These are phyloP conservation scores for Penicillium tannophilum DNA, from an alignment of 495 filamentous ascomycete species.

Conservation along the genomic window DNA sequence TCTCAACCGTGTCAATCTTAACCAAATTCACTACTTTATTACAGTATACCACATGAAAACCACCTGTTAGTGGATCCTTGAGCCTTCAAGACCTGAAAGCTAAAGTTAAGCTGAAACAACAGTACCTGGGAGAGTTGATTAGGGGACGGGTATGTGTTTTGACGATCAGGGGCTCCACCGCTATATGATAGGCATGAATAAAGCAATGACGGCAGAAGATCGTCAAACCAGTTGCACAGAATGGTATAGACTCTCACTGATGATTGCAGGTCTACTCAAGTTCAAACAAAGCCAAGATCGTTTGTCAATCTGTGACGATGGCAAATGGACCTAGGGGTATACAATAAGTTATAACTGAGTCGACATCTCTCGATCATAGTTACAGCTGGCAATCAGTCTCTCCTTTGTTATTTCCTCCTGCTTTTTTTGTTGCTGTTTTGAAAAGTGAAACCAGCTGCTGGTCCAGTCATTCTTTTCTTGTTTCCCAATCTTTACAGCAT, in stretches of 20 bases:
- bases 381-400: not conserved
- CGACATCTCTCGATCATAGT: not conserved
- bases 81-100: not conserved
- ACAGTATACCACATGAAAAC: not conserved
- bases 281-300: conserved; percentile 20
- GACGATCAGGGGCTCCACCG: conserved; percentile 11
- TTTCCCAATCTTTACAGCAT: not conserved
- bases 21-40: not conserved
- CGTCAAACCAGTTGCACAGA: not conserved
- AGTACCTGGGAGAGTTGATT: conserved; percentile 5
- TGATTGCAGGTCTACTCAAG: conserved; percentile 14
- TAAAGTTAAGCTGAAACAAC: conserved; percentile 17
- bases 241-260: conserved; percentile 16
- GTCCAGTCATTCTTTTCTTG: not conserved
- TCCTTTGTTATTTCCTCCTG: not conserved
- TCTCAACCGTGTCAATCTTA: no score
- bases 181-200: conserved; percentile 3
- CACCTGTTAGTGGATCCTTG: not conserved
- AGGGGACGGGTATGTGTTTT: conserved; percentile 11
- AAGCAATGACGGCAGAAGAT: not conserved
- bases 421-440: not conserved
- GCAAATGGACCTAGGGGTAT: conserved; percentile 2
- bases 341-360: conserved; percentile 19
- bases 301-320: conserved; percentile 6
- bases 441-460: not conserved